phyloP scores from a whole-genome alignment of 116 monocot species.

The Thalassia testudinum region DNA sequence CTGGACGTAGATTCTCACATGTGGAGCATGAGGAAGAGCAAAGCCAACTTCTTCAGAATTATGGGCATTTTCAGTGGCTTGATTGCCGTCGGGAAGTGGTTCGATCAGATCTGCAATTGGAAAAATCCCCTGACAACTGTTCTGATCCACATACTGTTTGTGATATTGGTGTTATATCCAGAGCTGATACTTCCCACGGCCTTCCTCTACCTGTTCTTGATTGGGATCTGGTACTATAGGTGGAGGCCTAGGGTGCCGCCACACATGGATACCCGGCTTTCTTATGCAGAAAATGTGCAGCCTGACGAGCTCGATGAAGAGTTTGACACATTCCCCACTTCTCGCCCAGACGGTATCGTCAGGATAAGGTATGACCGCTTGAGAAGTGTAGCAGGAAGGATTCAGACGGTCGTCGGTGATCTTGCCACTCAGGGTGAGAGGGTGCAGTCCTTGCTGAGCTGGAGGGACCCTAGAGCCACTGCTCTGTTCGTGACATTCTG shows the following conservation, averaged over 20 bases:
- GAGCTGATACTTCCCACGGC: conserved; percentile 51
- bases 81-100: conserved; percentile 36
- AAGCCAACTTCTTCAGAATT: conserved; percentile 60
- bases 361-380: conserved; percentile 48
- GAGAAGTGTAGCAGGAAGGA: conserved; percentile 50
- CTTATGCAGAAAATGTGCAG: conserved; percentile 44
- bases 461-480: conserved; percentile 63
- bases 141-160: conserved; percentile 43
- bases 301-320: conserved; percentile 62
- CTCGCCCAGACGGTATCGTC: conserved; percentile 31
- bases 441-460: conserved; percentile 38
- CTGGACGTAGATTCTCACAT: conserved; percentile 60
- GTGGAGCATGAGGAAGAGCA: conserved; percentile 77
- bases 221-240: conserved; percentile 48
- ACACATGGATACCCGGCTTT: conserved; percentile 52
- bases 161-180: conserved; percentile 46
- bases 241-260: conserved; percentile 55
- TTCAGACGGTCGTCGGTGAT: conserved; percentile 65
- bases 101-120: conserved; percentile 54
- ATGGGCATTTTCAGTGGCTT: conserved; percentile 35
- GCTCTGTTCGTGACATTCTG: conserved; percentile 48
- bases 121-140: conserved; percentile 51
- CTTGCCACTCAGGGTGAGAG: conserved; percentile 62
- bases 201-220: conserved; percentile 54
- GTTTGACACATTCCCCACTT: conserved; percentile 47